Conservation (phyloP, 805 yeast genomes). For the Yamadazyma takamatsuzukensis region DNA sequence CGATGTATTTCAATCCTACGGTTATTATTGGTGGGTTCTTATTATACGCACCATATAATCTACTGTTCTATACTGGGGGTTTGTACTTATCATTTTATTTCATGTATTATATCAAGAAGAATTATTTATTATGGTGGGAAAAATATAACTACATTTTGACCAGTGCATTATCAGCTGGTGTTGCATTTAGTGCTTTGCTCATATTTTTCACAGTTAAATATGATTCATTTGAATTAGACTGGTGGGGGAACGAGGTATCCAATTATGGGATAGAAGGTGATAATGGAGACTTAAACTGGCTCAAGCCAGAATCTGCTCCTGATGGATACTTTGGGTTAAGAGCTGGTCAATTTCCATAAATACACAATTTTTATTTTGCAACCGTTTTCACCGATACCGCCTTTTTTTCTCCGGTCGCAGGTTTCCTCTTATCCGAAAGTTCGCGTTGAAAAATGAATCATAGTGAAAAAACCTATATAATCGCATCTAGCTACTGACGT, state of each 20-base stretch:
- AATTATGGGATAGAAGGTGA: constrained; percentile 37
- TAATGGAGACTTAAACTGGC: constrained; percentile 22
- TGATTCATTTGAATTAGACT: constrained; percentile 38
- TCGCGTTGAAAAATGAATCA: neutral
- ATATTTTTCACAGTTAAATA: constrained; percentile 54
- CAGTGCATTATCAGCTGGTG: constrained; percentile 59
- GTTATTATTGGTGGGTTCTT: constrained; percentile 49
- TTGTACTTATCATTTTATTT: constrained; percentile 54
- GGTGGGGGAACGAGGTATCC: constrained; percentile 62
- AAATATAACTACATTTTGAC: constrained; percentile 65
- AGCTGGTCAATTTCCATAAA: constrained; percentile 26
- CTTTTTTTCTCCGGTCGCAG: neutral
- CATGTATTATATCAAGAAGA: constrained; percentile 50
- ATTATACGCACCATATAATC: constrained; percentile 48
- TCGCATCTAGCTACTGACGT: neutral
- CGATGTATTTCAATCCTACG: constrained; percentile 51
- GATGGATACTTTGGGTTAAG: constrained; percentile 31
- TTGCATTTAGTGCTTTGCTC: constrained; percentile 57
- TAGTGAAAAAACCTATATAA: neutral
- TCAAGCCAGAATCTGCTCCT: constrained; percentile 25
- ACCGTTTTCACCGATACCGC: too few species aligned
- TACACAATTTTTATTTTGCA: too few species aligned
- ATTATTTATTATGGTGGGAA: constrained; percentile 61
- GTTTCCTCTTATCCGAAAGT: neutral
- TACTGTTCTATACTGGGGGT: constrained; percentile 56